Evolutionary conservation across 768 basidiomycete species (phyloP), one percentile per base, ranked within the genome.

Genomic region (Chalciporus chontae): DNA sequence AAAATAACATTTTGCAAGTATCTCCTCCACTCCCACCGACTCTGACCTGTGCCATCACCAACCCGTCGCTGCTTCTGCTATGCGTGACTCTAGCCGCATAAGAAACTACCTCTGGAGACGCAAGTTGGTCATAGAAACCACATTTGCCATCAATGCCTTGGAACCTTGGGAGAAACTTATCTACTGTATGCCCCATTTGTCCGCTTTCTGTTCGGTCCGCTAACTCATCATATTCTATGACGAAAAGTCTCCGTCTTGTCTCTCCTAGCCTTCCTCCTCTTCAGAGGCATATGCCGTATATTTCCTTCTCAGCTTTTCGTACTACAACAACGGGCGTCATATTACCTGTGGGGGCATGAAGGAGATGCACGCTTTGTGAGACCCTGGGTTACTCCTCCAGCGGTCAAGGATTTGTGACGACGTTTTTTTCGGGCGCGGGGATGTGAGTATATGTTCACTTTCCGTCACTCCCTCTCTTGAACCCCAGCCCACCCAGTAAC

Each of bases 81-180:
- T 53, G 19, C 53, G 52, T 26, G 54, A 58, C 24, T 49, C 57
- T 39, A 24, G 26, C 52, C 54, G 62, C 50, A 50, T 66, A 56
- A 45, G 67, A 58, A 58, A 63, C 47, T 58, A 65, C 54, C 47
- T 83, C 42, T 83, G 83, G 81, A 74, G 72, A 13, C 69, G 73
- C 63, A 71, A 79, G 52, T 63, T 84, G 45, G 72, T 77, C 70
- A 64, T 86, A 29, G 83, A 84, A 62, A 69, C 75, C 3, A 83
- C 82, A 0, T 79, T 81, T 52, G 84, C 73, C 6, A 68, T 85
- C 36, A 73, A 75, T 24, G 74, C 85, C 58, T 66, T 85, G 50
- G 83, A 87, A 61, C 75, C 79, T 50, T 85, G 84, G 85, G 86
- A 87, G 73, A 81, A 83, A 58, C 58, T 77, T 40, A 62, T 84